Evolutionary conservation across 306 rosid species (phyloP), one percentile per base, ranked within the genome.

Genomic region (Lablab purpureus): DNA sequence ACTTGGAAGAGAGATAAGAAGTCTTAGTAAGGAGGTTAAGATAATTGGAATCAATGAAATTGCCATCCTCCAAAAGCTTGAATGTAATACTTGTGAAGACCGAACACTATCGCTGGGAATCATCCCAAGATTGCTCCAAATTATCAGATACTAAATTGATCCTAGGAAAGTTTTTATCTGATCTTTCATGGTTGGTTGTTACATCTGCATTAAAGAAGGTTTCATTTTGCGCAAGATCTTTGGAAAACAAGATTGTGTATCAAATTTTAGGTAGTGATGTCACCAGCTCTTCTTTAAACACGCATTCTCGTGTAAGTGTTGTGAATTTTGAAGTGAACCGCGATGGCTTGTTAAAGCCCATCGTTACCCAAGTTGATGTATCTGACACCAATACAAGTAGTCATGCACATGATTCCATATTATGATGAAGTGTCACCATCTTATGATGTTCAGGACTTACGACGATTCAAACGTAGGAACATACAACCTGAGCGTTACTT

Each of bases 41-140:
- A 12, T 60, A 13, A 37, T 60, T 14, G 67, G 67, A 60, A 60
- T 28, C 2, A 60, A 60, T 27, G 41, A 27, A 28, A 60, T 60
- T 2, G 21, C 67, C 40, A 60, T 60, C 19, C 67, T 60, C 40
- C 67, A 60, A 28, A 60, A 60, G 41, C 67, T 60, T 60, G 41
- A 60, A 14, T 21, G 41, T 6, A 60, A 6, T 7, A 6, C 2
- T 28, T 13, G 40, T 28, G 21, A 28, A 60, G 4, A 6, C 5
- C 18, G n/a, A 60, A 28, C 18, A 6, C 21, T 28, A 60, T 28
- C 10, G 41, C 14, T 60, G 67, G 67, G 21, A 60, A 27, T 60
- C 41, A 27, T 60, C 41, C 17, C 12, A 60, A 28, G 41, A 60
- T 18, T 28, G 67, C 41, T 27, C 67, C 41, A 14, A 1, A 14